Conservation (phyloP, 495 filamentous ascomycete species). For the Parachaetomium inaequale region DNA sequence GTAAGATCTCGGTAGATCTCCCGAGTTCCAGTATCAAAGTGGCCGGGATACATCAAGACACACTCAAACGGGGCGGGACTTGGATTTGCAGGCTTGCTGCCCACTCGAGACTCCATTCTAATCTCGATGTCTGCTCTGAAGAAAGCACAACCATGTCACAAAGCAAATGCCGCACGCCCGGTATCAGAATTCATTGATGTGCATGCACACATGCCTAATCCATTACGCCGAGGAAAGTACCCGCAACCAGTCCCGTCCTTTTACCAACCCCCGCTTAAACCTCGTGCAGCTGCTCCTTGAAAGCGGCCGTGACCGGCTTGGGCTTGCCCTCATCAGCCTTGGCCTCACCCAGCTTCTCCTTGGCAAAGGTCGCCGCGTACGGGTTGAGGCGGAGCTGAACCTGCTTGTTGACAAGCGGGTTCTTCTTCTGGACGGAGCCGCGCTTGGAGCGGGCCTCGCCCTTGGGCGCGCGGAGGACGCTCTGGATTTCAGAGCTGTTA, state of each 20-base stretch:
- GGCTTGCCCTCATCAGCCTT: conserved; percentile 42
- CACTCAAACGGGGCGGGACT: neutral
- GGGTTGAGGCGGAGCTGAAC: conserved; percentile 95
- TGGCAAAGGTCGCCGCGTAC: conserved; percentile 81
- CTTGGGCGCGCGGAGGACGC: conserved; percentile 81
- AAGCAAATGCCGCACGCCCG: conserved; percentile 23
- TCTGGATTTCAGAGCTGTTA: conserved; percentile 98
- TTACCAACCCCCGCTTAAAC: conserved; percentile 27
- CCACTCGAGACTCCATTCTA: conserved; percentile 8
- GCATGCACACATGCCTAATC: conserved; percentile 36
- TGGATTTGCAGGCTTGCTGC: neutral
- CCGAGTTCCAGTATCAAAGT: neutral
- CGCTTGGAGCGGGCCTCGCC: conserved; percentile 90
- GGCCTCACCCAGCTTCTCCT: conserved; percentile 53
- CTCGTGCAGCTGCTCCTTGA: conserved; percentile 42
- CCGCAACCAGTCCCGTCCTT: conserved; percentile 29
- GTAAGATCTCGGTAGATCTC: too few species aligned
- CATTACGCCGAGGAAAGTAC: conserved; percentile 37
- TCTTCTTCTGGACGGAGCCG: conserved; percentile 93
- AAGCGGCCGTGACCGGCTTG: conserved; percentile 32
- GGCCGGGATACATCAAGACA: neutral
- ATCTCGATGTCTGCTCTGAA: conserved; percentile 8
- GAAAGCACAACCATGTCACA: conserved; percentile 19
- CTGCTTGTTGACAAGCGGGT: conserved; percentile 97
- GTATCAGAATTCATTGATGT: conserved; percentile 40